Percentiles rank a stretch among this genome's conserved stretches.
Evolutionary conservation across 208 protist genomes (phyloP).

Genomic region (Trypanosoma lewisi): DNA sequence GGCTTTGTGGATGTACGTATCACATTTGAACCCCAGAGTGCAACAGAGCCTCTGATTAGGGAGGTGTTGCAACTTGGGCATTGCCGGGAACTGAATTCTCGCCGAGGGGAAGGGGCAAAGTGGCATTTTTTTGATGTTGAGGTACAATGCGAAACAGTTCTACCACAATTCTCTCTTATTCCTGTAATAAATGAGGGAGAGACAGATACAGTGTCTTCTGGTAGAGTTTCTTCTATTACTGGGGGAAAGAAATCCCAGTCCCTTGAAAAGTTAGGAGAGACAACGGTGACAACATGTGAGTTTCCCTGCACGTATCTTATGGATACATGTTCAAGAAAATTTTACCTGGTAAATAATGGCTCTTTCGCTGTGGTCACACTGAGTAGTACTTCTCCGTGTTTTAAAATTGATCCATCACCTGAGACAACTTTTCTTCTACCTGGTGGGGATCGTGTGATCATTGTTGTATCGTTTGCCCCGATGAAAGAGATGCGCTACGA

Average conservation of each 20-base stretch:
- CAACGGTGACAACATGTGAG: slow-evolving; percentile 9
- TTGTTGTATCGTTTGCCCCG: slow-evolving; percentile 64
- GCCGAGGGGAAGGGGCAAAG: slow-evolving; percentile 52
- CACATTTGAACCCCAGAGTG: slow-evolving; percentile 55
- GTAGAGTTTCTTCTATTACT: background rate
- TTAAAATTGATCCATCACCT: slow-evolving; percentile 33
- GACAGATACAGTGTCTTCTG: background rate
- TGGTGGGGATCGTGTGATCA: slow-evolving; percentile 33
- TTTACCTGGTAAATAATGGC: slow-evolving; percentile 74
- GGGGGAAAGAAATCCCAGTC: background rate
- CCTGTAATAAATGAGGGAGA: background rate
- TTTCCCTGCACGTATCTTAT: slow-evolving; percentile 72
- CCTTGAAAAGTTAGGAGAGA: background rate
- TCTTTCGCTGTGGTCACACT: slow-evolving; percentile 65
- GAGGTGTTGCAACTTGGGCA: slow-evolving; percentile 62
- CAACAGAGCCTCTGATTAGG: slow-evolving; percentile 40
- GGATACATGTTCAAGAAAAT: slow-evolving; percentile 29
- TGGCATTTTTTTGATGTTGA: slow-evolving; percentile 74
- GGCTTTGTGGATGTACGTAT: slow-evolving; percentile 85
- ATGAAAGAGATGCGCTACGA: slow-evolving; percentile 50
- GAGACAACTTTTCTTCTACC: slow-evolving; percentile 34
- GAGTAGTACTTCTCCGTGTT: slow-evolving; percentile 52
- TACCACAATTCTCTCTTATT: slow-evolving; percentile 58
- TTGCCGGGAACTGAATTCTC: slow-evolving; percentile 74
- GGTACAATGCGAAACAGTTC: slow-evolving; percentile 55